Base-by-base conservation (phyloP, 495 filamentous ascomycete genomes). In the Penicillium crystallinum region DNA sequence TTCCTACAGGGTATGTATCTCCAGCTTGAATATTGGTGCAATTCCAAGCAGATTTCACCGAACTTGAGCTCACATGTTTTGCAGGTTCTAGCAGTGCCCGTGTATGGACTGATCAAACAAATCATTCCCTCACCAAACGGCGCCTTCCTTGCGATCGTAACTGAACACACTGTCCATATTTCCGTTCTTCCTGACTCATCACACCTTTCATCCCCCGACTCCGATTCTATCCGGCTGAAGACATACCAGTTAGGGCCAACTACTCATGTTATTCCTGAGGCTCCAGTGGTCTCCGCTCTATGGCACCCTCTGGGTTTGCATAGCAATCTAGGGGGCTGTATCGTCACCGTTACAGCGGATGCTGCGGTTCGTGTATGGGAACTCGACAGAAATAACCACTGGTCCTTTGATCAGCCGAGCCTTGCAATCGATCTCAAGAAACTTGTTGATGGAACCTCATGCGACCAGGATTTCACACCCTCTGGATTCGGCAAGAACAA, bases 341-440 rank as follows among this genome's bases (percentile, higher is more conserved):
- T 96, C 9, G 87, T 95, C 2, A 96, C 91, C 0, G 77, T 95
- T 39, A 95, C 91, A 4, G 80, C 81, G 35, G 91, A 95, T 64
- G 89, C 90, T 8, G 81, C 89, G 7, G 87, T 95, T 14, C 83
- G 91, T 12, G 69, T 95, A 27, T 96, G 91, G 91, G 91, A 96
- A 66, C 62, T 96, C 22, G 87, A 89, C 36, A 73, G 81, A 27
- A 77, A 83, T 30, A 88, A 93, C 61, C 81, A 88, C 41, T 89
- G 85, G 81, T 88, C 88, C 6, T 95, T 95, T 61, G 86, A 90
- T 56, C 77, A 82, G 22, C 87, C 91, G n/a, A 79, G 87, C 1
- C 70, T 95, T 14, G 83, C 88, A 6, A 78, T 96, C 19, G 90
- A 96, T 58, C 74, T 96, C 40, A 82, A 84, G 69, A 90, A 89